Evolutionary conservation across 768 basidiomycete species (phyloP).

Genomic region (Lactarius sp.): DNA sequence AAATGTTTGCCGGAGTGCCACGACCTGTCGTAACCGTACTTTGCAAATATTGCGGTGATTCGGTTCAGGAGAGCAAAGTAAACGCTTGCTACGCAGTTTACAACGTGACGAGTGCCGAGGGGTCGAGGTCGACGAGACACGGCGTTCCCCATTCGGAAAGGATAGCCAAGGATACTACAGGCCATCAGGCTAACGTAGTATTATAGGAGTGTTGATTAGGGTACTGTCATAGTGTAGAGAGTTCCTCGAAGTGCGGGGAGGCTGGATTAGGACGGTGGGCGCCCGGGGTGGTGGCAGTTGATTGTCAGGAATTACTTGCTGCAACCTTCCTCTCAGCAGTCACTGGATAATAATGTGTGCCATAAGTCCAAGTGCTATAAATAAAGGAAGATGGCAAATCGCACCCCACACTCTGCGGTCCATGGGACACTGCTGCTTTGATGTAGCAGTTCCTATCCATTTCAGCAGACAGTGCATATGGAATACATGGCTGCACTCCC

Average conservation of each 20-base stretch:
- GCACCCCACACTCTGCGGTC: conserved; percentile 89
- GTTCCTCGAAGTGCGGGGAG: not conserved
- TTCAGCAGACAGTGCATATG: conserved; percentile 98
- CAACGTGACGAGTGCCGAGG: not conserved
- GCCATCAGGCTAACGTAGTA: not conserved
- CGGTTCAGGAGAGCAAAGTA: not conserved
- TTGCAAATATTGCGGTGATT: not conserved
- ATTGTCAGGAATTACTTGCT: conserved; percentile 14
- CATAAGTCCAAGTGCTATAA: not conserved
- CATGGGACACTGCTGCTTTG: conserved; percentile 98
- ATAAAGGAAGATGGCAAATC: conserved; percentile 29
- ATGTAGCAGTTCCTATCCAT: conserved; percentile 87
- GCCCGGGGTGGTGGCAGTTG: not conserved
- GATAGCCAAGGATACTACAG: not conserved
- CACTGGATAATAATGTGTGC: conserved; percentile 32
- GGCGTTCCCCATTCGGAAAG: not conserved
- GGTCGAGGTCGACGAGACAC: not conserved
- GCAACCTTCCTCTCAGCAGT: conserved; percentile 53
- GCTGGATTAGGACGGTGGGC: not conserved
- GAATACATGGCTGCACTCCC: conserved; percentile 94
- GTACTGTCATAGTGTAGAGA: not conserved
- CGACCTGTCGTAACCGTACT: not conserved
- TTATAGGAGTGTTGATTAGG: not conserved
- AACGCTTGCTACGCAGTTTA: not conserved
- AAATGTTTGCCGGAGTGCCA: not conserved